phyloP scores from a whole-genome alignment of 2,329 filamentous ascomycete species.

The Madurella fahalii region DNA sequence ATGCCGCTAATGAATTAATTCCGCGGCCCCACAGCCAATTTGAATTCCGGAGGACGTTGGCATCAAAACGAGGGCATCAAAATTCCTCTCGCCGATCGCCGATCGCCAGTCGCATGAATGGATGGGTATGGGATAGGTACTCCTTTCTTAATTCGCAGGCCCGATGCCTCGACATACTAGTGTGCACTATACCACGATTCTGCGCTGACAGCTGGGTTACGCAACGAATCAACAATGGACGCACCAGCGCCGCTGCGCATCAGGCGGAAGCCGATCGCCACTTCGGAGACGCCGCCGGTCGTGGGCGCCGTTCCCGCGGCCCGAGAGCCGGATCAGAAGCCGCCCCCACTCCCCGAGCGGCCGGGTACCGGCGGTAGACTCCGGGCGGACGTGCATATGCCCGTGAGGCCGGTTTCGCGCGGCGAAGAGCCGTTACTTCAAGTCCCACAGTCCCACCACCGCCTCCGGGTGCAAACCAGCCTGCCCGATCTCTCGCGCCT shows the following conservation, averaged over 20 bases:
- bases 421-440: constrained; percentile 8
- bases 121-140: too few species aligned
- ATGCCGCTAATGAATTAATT: too few species aligned
- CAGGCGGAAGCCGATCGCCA: constrained; percentile 11
- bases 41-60: too few species aligned
- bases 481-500: constrained; percentile 14
- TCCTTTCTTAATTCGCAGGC: too few species aligned
- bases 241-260: constrained; percentile 1
- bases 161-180: too few species aligned
- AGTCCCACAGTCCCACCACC: constrained; percentile 1
- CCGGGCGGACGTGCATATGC: neutral
- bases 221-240: neutral
- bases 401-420: constrained; percentile 12
- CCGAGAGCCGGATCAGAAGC: neutral
- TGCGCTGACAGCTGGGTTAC: neutral
- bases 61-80: too few species aligned
- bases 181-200: too few species aligned
- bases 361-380: neutral
- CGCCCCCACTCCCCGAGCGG: constrained; percentile 16
- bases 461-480: constrained; percentile 18
- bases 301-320: neutral
- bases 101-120: too few species aligned
- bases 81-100: too few species aligned
- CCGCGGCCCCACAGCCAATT: too few species aligned
- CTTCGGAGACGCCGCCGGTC: neutral